Evolutionary conservation across 2,329 filamentous ascomycete genomes (phyloP), one percentile per base, ranked within the genome.

Genomic region (Cercospora zeina): DNA sequence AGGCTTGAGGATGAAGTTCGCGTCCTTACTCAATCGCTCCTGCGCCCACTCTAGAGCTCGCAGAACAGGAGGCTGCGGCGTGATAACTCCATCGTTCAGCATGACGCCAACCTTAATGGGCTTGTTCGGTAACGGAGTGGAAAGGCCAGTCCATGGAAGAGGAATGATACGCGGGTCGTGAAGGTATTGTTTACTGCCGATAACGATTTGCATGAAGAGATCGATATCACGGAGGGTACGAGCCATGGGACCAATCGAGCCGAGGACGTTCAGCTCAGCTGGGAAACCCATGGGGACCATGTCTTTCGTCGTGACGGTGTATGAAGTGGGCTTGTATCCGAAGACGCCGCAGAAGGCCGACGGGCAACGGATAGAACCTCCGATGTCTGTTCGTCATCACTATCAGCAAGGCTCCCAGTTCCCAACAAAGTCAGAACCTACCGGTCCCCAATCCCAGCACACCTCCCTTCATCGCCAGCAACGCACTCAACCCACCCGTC

Each of bases 341-440:
- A 67, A 72, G 51, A 73, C 69, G 10, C 70, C 72, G 45, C 75
- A 75, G 77, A 92, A 93, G 69, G 96, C 93, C 60, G 96, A 89
- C 75, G 89, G 93, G 73, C 96, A 95, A 69, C 87, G 85, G 71
- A 95, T 87, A 58, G 76, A 79, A 2, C 81, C 81, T 0, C 80
- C 82, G 51, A 88, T 80, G 72, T 89, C 86, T 0, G 85, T 16
- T 21, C 10, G 11, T 42, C 9, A 6, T 21, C 37, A 42, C 19
- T 21, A 3, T 42, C 16, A 42, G 37, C 37, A 10, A 10, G n/a
- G 19, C 9, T 3, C 36, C 1, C 37, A 42, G 16, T 4, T 9
- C 19, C 9, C 37, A 4, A 5, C 0, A 30, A 14, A n/a, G 34
- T n/a, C 10, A 16, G 37, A 4, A 55, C 53, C 27, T 9, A 55